Conservation (phyloP, 208 protist species). For the Trypanosoma boissoni region DNA sequence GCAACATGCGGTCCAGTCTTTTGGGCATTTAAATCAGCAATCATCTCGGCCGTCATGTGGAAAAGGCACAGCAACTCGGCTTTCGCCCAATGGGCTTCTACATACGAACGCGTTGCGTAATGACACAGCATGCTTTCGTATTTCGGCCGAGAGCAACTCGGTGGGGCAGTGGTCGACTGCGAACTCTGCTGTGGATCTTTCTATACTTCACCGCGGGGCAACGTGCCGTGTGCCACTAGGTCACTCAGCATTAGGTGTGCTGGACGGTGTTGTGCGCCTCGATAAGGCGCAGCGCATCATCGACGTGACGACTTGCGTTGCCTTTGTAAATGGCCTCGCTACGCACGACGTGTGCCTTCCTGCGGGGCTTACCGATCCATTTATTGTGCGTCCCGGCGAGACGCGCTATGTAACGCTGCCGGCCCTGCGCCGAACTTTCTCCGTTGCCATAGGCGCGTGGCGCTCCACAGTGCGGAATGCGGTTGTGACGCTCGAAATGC, state of each 20-base stretch:
- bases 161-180: not conserved
- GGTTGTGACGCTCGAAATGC: constrained; percentile 10
- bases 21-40: too few species aligned
- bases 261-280: constrained; percentile 42
- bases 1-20: too few species aligned
- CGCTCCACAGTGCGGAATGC: constrained; percentile 4
- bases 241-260: constrained; percentile 21
- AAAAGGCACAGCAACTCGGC: too few species aligned
- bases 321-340: constrained; percentile 36
- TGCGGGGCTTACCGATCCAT: constrained; percentile 1
- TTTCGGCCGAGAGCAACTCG: constrained; percentile 19
- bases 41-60: too few species aligned
- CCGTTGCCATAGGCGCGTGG: constrained; percentile 16
- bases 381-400: constrained; percentile 19
- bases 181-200: constrained; percentile 35
- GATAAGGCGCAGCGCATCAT: constrained; percentile 33
- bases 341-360: constrained; percentile 20
- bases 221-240: constrained; percentile 35
- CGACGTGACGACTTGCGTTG: constrained; percentile 34
- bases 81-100: too few species aligned
- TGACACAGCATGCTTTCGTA: constrained; percentile 35
- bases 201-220: constrained; percentile 25
- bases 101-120: constrained; percentile 22
- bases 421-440: constrained; percentile 14
- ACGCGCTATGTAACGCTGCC: constrained; percentile 21